Evolutionary conservation across 345 rosid genomes (phyloP), one percentile per base, ranked within the genome.

Genomic region (Gossypium anomalum): DNA sequence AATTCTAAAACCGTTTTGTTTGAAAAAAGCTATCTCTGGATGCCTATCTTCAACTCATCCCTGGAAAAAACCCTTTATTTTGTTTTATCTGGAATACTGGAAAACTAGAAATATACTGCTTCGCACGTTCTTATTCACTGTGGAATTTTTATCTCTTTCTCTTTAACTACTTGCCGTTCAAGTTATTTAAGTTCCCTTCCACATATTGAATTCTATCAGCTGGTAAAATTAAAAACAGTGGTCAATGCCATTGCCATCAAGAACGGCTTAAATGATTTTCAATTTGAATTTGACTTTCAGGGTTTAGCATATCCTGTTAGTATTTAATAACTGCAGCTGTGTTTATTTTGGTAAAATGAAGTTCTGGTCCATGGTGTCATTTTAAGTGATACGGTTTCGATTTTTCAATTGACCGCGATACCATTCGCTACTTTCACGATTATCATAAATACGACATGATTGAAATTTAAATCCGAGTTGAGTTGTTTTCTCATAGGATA

Each of bases 1-100:
- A 43, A 41, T 20, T 66, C 52, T 22, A 19, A 44, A 66, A 66
- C 70, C 70, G 70, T 66, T 66, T 66, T 44, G 29, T 66, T 66
- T 66, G 70, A 44, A 66, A 65, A 66, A 5, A 7, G 3, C 52
- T 13, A 0, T 0, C 47, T 38, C 67, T 17, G 67, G 17, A 2
- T 11, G 52, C 52, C 70, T 65, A 10, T 64, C 69, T 43, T 65
- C 38, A 34, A 34, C 38, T 34, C 41, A 60, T 60, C 9, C 45
- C 20, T 16, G 4, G 17, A 62, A 67, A 20, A 9, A n/a, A 20
- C n/a, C 25, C 1, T 66, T 17, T 34, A 57, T 45, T 19, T 43
- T 43, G 7, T 34, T 38, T n/a, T 19, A 10, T 43, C 23, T 56
- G 59, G 19, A 56, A 56, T 3, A 41, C 25, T 64, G 16, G 47